phyloP scores from a whole-genome alignment of 2,329 filamentous ascomycete species.

The Seiridium cupressi region DNA sequence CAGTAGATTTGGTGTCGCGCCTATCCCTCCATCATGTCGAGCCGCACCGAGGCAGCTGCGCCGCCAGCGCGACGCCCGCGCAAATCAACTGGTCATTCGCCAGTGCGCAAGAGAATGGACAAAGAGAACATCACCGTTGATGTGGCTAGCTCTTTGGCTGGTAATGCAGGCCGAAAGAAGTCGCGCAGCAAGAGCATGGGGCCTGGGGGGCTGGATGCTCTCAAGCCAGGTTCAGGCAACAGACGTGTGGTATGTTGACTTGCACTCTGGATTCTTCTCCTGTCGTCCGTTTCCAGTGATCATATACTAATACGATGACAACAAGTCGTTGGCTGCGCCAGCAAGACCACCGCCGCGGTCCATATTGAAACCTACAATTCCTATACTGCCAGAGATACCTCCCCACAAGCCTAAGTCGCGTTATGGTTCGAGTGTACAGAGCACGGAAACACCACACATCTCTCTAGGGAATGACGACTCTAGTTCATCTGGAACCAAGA shows the following conservation, averaged over 20 bases:
- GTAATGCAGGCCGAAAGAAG: constrained; percentile 56
- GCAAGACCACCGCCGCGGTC: constrained; percentile 57
- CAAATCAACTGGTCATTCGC: constrained; percentile 68
- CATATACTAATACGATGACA: background rate
- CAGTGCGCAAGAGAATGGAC: constrained; percentile 54
- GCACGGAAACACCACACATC: constrained; percentile 40
- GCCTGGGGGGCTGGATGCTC: constrained; percentile 81
- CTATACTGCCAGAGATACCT: constrained; percentile 64
- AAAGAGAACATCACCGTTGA: constrained; percentile 80
- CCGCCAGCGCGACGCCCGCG: constrained; percentile 58
- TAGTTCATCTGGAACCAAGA: constrained; percentile 46
- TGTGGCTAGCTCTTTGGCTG: constrained; percentile 51
- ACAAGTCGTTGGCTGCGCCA: constrained; percentile 54
- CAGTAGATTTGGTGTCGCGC: background rate
- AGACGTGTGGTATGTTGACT: constrained; percentile 66
- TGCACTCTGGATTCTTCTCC: background rate
- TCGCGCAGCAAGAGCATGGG: constrained; percentile 95
- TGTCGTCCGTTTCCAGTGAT: background rate
- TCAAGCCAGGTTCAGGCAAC: constrained; percentile 75
- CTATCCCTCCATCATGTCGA: background rate
- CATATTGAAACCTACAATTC: constrained; percentile 79
- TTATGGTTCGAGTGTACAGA: constrained; percentile 41
- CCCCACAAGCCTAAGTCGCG: constrained; percentile 62
- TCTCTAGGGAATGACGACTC: constrained; percentile 39
- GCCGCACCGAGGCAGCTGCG: constrained; percentile 42